phyloP scores from a whole-genome alignment of 495 filamentous ascomycete species.

The Geopyxis carbonaria region DNA sequence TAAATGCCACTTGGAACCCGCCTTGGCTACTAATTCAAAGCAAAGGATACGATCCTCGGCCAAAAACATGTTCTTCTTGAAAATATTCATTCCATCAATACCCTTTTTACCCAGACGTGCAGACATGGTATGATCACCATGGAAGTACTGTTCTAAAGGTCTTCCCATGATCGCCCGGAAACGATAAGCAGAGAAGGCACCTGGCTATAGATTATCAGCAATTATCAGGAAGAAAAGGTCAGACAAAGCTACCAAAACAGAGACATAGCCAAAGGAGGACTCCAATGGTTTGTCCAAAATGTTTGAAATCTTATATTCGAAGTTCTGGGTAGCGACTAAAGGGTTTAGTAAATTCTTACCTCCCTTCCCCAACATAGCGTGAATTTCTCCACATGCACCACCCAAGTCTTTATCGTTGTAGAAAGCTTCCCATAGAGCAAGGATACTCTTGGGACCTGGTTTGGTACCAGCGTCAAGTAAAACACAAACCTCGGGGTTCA shows the following conservation, averaged over 20 bases:
- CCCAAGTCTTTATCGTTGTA: constrained; percentile 28
- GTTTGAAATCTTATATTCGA: constrained; percentile 31
- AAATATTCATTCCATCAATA: constrained; percentile 37
- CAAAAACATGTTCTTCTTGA: constrained; percentile 32
- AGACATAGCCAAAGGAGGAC: constrained; percentile 29
- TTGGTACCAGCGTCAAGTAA: constrained; percentile 29
- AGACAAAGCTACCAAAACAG: constrained; percentile 25
- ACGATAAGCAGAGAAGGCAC: constrained; percentile 30
- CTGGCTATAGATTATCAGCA: constrained; percentile 21
- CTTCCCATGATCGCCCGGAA: constrained; percentile 28
- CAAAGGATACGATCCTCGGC: constrained; percentile 29
- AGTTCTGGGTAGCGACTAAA: constrained; percentile 28
- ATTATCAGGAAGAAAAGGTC: not conserved
- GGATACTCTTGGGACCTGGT: constrained; percentile 26
- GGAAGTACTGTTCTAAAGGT: constrained; percentile 29
- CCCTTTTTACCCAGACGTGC: constrained; percentile 88
- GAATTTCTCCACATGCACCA: constrained; percentile 30
- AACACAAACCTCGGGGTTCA: constrained; percentile 28
- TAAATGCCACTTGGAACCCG: constrained; percentile 27
- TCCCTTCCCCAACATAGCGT: constrained; percentile 29
- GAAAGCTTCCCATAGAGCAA: constrained; percentile 29
- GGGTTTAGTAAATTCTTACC: constrained; percentile 28
- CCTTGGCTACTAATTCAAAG: constrained; percentile 27
- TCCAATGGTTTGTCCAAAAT: constrained; percentile 30
- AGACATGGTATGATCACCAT: constrained; percentile 40